These are phyloP conservation scores for Curvularia verruculosa DNA, from an alignment of 2,329 filamentous ascomycete genomes.

Conservation along the genomic window DNA sequence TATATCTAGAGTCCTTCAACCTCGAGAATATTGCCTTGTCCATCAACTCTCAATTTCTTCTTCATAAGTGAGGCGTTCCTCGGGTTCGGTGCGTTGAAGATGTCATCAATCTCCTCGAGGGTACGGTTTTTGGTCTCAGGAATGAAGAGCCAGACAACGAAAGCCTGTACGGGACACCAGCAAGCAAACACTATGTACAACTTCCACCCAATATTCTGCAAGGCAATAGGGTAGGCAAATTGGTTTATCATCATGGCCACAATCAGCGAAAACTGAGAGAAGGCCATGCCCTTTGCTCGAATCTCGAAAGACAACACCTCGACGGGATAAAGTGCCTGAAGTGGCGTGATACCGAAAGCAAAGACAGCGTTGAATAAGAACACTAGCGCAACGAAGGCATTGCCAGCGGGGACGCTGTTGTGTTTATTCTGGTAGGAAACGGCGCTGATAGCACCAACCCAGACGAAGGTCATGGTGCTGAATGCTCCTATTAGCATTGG, in stretches of 20 bases:
- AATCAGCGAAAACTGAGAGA: conserved; percentile 28
- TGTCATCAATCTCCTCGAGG: conserved; percentile 34
- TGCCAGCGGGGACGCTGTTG: conserved; percentile 19
- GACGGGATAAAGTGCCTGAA: conserved; percentile 43
- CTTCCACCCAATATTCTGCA: conserved; percentile 33
- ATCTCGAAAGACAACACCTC: conserved; percentile 47
- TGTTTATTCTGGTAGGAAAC: conserved; percentile 24
- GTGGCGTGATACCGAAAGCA: conserved; percentile 44
- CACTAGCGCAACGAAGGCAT: conserved; percentile 42
- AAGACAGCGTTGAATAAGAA: conserved; percentile 46
- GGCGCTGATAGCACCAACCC: conserved; percentile 31
- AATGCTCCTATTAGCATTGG: conserved; percentile 41
- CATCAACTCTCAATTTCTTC: conserved; percentile 32
- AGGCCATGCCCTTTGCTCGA: conserved; percentile 44
- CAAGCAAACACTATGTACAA: conserved; percentile 34
- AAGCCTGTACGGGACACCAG: conserved; percentile 29
- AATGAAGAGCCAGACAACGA: conserved; percentile 29
- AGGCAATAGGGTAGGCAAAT: conserved; percentile 37
- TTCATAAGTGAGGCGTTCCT: conserved; percentile 31
- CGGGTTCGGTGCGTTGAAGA: conserved; percentile 32
- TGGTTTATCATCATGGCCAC: conserved; percentile 37
- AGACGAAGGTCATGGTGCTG: conserved; percentile 30
- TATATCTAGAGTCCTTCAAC: conserved; percentile 31
- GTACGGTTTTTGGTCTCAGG: conserved; percentile 40
- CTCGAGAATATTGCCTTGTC: conserved; percentile 28